Conservation (phyloP, 805 yeast species). For the Ogataea nakhonphanomensis region DNA sequence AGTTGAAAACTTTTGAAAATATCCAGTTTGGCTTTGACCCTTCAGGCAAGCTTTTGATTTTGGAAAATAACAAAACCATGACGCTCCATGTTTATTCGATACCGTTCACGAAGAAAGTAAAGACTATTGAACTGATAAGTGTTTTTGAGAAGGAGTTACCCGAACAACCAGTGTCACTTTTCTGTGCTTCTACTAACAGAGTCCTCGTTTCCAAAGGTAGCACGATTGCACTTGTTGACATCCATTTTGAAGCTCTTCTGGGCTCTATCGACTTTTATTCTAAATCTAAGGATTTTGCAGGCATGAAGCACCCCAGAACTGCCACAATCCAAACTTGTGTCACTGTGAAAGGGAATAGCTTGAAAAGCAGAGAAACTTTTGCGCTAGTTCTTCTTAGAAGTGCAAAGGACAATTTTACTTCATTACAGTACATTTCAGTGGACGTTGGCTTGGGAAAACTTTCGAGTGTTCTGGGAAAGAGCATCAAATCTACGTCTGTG, state of each 20-base stretch:
- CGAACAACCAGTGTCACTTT: constrained; percentile 33
- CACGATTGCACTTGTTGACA: constrained; percentile 42
- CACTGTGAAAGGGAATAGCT: constrained; percentile 41
- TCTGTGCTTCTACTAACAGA: constrained; percentile 43
- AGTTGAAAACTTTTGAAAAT: constrained; percentile 14
- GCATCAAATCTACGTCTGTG: constrained; percentile 30
- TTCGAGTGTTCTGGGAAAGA: constrained; percentile 67
- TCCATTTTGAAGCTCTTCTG: constrained; percentile 39
- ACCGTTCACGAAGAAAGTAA: constrained; percentile 32
- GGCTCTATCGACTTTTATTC: constrained; percentile 30
- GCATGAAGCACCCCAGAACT: constrained; percentile 24
- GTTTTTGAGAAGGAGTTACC: constrained; percentile 27
- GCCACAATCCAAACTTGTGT: constrained; percentile 33
- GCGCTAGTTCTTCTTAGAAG: constrained; percentile 41
- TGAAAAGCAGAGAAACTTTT: constrained; percentile 39
- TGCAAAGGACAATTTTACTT: constrained; percentile 40
- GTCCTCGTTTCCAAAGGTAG: constrained; percentile 40
- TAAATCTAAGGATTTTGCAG: constrained; percentile 24
- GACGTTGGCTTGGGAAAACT: constrained; percentile 67
- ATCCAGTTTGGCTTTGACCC: constrained; percentile 26
- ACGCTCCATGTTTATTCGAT: constrained; percentile 28
- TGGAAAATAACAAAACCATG: constrained; percentile 18
- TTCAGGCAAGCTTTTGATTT: constrained; percentile 28
- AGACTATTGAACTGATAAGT: constrained; percentile 22
- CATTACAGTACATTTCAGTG: constrained; percentile 44